A percentile compares a stretch with the other conserved stretches of the same genome.
phyloP scores from a whole-genome alignment of 805 yeast genomes.

The Zygosaccharomyces bailii region DNA sequence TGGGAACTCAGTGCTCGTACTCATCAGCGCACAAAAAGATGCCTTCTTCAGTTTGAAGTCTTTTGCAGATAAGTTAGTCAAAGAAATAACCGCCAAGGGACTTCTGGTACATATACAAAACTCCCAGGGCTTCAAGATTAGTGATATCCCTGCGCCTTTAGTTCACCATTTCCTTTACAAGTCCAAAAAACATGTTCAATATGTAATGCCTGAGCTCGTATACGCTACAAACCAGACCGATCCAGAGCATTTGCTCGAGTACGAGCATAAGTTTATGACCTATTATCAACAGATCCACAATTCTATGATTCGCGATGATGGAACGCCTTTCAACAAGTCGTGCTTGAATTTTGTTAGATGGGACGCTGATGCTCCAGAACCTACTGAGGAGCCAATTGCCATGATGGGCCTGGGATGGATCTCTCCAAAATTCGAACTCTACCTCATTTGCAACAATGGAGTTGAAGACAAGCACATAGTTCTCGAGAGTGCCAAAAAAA shows the following conservation, averaged over 20 bases:
- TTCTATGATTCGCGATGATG: conserved; percentile 27
- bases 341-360: conserved; percentile 47
- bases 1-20: conserved; percentile 40
- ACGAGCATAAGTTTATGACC: conserved; percentile 26
- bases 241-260: conserved; percentile 15
- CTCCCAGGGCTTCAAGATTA: conserved; percentile 40
- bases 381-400: conserved; percentile 16
- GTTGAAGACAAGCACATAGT: conserved; percentile 52
- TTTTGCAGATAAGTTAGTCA: conserved; percentile 51
- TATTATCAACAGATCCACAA: conserved; percentile 30
- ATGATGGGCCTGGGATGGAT: conserved; percentile 50
- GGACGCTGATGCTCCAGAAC: conserved; percentile 26
- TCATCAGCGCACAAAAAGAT: conserved; percentile 61
- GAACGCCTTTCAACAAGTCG: conserved; percentile 35
- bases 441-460: conserved; percentile 52
- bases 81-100: conserved; percentile 37
- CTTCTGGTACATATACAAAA: conserved; percentile 39
- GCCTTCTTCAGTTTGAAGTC: conserved; percentile 73
- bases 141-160: conserved; percentile 52
- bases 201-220: conserved; percentile 31
- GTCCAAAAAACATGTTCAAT: conserved; percentile 59
- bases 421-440: conserved; percentile 59
- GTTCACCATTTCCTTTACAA: conserved; percentile 81
- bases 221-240: conserved; percentile 15
- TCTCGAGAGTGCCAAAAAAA: conserved; percentile 56